phyloP scores from a whole-genome alignment of 2,329 filamentous ascomycete species.

The Colletotrichum sp. region DNA sequence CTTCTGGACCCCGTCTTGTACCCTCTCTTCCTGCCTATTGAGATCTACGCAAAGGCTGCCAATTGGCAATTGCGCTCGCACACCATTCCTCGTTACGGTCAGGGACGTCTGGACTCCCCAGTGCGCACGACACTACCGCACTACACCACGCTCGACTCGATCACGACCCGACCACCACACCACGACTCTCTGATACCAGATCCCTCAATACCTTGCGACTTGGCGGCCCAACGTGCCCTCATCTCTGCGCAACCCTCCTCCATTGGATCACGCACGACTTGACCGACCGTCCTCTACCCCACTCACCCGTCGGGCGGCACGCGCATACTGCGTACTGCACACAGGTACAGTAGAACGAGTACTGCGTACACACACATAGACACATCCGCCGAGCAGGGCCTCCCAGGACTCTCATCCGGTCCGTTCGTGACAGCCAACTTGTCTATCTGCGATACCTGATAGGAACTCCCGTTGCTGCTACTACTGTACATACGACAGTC shows the following conservation, averaged over 20 bases:
- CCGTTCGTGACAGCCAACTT: background rate
- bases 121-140: background rate
- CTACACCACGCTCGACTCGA: background rate
- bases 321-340: background rate
- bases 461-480: background rate
- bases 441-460: background rate
- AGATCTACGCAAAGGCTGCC: slow-evolving; percentile 7
- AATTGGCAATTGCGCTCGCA: slow-evolving; percentile 10
- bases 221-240: slow-evolving; percentile 13
- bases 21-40: background rate
- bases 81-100: slow-evolving; percentile 6
- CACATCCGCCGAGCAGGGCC: background rate
- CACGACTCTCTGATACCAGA: slow-evolving; percentile 3
- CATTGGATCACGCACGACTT: slow-evolving; percentile 11
- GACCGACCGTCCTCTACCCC: slow-evolving; percentile 14
- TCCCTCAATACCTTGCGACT: slow-evolving; percentile 13
- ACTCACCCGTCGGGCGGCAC: slow-evolving; percentile 13
- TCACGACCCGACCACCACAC: slow-evolving; percentile 3
- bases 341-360: background rate
- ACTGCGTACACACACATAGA: background rate
- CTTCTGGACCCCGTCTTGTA: background rate
- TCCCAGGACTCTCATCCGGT: background rate
- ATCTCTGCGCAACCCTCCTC: background rate
- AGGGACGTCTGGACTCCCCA: background rate
- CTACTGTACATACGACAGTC: background rate